Percentiles rank a stretch among this genome's conserved stretches.
Conservation (phyloP, 345 rosid genomes). For the Syzygium aqueum region DNA sequence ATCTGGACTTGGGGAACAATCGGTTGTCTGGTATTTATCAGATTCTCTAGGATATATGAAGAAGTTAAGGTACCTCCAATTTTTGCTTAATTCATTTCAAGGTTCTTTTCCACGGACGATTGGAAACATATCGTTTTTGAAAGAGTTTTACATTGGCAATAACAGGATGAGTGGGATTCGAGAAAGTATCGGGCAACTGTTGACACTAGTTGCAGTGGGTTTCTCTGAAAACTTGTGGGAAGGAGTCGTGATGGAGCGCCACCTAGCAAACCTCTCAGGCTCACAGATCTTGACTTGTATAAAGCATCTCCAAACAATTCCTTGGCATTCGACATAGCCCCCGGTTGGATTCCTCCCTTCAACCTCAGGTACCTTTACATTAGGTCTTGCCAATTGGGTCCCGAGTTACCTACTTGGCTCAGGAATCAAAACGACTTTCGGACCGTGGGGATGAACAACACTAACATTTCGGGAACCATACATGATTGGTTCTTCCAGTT, state of each 20-base stretch:
- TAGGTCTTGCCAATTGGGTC: neutral
- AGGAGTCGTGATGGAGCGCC: neutral
- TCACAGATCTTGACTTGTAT: accelerated
- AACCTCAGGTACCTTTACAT: neutral
- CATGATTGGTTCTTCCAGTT: neutral
- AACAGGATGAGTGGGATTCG: neutral
- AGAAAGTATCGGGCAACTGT: neutral
- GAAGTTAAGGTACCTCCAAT: neutral
- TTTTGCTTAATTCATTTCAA: neutral
- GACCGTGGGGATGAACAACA: neutral
- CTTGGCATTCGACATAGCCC: neutral
- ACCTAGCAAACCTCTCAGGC: neutral
- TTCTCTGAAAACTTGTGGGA: neutral
- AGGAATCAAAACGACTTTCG: constrained; percentile 25
- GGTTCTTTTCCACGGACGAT: neutral
- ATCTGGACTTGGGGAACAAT: neutral
- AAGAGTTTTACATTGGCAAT: neutral
- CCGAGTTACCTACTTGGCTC: constrained; percentile 1
- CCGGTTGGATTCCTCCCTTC: neutral
- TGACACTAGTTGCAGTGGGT: neutral
- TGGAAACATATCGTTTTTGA: neutral
- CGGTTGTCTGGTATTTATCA: neutral
- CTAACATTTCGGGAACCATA: accelerated
- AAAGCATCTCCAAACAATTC: neutral
- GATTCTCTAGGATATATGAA: neutral